Base-by-base conservation (phyloP, 768 basidiomycete species). In the Mrakia blollopis region DNA sequence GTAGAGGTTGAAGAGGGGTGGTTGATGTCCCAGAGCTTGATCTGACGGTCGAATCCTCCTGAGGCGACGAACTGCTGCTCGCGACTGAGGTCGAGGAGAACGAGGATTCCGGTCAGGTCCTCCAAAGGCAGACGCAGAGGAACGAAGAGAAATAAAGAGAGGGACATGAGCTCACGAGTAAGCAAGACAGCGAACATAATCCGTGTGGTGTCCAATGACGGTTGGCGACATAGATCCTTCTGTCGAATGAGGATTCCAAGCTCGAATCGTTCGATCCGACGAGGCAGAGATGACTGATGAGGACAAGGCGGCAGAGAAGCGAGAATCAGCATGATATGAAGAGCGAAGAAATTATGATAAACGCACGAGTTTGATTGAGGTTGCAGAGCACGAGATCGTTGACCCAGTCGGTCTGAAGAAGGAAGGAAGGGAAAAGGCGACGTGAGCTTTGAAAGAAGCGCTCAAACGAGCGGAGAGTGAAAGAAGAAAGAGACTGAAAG, bases 331-430 rank as follows among this genome's bases (percentile, higher is more conserved):
- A 28, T 23, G n/a, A n/a, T 0, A 23, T 30, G 18, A 25, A n/a
- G 2, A 32, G 6, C 1, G 28, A 35, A 21, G 57, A n/a, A 41
- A 81, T 75, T 79, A 68, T 65, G 50, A 61, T 37, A 23, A 3
- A 84, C 89, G 62, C 69, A 91, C 92, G 85, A 4, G 91, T 97
- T 82, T 95, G 94, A 80, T 97, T 94, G 78, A 89, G 87, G 82
- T 98, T 95, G 85, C 92, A 94, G 25, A 99, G 87, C 3, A 94
- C 81, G 67, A 98, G 88, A 80, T 98, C 96, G 82, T 97, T 99
- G 50, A 98, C 89, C 96, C 96, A 99, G 84, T 98, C 79, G 8
- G 78, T 67, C 32, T 30, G 28, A 16, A n/a, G 25, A n/a, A 10
- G 57, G 13, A 16, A 4, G 61, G 35, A 21, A 28, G 35, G 3